Conservation (phyloP, 768 basidiomycete genomes). For the Leccinum fibrillosum region DNA sequence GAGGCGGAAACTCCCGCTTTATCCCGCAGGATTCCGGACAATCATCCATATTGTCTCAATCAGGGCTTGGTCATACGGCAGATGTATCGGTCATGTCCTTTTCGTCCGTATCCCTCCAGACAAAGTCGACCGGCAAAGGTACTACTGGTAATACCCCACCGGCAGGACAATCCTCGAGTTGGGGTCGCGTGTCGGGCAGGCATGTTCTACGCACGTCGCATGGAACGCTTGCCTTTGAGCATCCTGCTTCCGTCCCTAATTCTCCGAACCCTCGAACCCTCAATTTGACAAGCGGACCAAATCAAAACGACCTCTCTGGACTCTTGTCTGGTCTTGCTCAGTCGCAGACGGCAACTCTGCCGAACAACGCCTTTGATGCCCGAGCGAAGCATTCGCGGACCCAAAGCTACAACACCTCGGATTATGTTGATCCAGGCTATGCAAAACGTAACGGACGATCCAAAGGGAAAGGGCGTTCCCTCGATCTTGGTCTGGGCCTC, state of each 20-base stretch:
- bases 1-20: constrained; percentile 12
- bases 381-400: constrained; percentile 26
- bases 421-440: constrained; percentile 17
- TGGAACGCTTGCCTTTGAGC: constrained; percentile 66
- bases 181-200: constrained; percentile 53
- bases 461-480: constrained; percentile 60
- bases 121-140: constrained; percentile 36
- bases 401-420: constrained; percentile 24
- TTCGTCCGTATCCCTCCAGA: constrained; percentile 35
- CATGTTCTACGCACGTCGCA: constrained; percentile 43
- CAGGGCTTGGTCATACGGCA: constrained; percentile 38
- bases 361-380: constrained; percentile 32
- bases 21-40: constrained; percentile 11
- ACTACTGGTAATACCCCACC: constrained; percentile 17
- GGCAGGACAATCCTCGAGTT: constrained; percentile 49
- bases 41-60: constrained; percentile 19
- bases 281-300: constrained; percentile 15
- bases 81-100: constrained; percentile 32
- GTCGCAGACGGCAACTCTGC: constrained; percentile 14
- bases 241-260: constrained; percentile 53
- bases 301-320: constrained; percentile 5
- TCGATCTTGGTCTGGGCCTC: constrained; percentile 67
- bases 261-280: constrained; percentile 25
- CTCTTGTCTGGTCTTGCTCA: constrained; percentile 7
- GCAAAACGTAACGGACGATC: constrained; percentile 16